These are phyloP conservation scores for Alternaria incomplexa DNA, from an alignment of 2,329 filamentous ascomycete genomes.

Conservation along the genomic window DNA sequence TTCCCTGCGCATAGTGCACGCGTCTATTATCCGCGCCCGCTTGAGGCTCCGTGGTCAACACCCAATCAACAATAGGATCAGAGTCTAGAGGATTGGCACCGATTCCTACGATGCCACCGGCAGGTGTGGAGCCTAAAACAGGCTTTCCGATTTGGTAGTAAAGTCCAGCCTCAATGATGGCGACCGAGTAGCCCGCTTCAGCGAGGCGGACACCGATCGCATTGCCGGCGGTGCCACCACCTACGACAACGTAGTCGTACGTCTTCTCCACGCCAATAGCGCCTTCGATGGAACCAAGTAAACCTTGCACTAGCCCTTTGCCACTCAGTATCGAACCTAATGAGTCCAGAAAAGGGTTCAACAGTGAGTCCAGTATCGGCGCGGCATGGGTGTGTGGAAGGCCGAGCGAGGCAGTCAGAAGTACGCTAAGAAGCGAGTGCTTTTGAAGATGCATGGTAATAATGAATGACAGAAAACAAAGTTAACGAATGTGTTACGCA, in stretches of 20 bases:
- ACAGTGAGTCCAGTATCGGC: background rate
- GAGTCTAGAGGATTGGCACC: conserved; percentile 15
- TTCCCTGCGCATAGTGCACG: conserved; percentile 3
- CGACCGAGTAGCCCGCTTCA: conserved; percentile 16
- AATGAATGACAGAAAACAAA: background rate
- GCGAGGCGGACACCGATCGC: conserved; percentile 25
- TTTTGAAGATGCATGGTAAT: background rate
- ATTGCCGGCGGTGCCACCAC: conserved; percentile 28
- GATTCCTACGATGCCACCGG: background rate
- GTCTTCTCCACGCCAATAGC: conserved; percentile 1
- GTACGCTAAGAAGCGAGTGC: background rate
- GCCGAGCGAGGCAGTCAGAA: background rate
- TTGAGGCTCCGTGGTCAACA: background rate
- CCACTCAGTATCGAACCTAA: background rate
- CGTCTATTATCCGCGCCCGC: background rate
- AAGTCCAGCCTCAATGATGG: conserved; percentile 15
- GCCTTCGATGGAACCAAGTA: background rate
- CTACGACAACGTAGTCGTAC: conserved; percentile 34
- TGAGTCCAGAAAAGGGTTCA: background rate
- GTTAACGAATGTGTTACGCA: background rate
- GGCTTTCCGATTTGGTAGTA: conserved; percentile 33
- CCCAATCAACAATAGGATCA: conserved; percentile 16
- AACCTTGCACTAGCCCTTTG: background rate
- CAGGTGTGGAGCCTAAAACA: conserved; percentile 18
- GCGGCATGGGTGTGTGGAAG: background rate